These are phyloP conservation scores for Trematosphaeria pertusa DNA, from an alignment of 2,329 filamentous ascomycete genomes.

Conservation along the genomic window DNA sequence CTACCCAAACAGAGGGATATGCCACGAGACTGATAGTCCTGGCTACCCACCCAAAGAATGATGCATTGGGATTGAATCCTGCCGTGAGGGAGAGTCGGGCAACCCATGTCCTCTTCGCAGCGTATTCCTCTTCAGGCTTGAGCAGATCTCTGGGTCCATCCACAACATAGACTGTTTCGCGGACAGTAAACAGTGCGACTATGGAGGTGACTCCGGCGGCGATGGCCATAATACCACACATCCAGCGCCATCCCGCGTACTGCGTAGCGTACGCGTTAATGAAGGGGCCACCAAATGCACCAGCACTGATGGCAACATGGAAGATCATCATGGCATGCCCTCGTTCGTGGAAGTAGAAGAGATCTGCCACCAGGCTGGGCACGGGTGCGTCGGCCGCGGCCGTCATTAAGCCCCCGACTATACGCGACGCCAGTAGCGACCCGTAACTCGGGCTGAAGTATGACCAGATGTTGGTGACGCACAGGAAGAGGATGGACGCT, in stretches of 20 bases:
- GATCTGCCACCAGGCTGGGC: slow-evolving; percentile 57
- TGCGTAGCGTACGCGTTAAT: slow-evolving; percentile 44
- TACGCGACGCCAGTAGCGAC: slow-evolving; percentile 56
- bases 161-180: not conserved
- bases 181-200: not conserved
- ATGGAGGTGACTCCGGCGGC: slow-evolving; percentile 37
- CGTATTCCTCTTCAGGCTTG: slow-evolving; percentile 3
- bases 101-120: not conserved
- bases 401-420: slow-evolving; percentile 59
- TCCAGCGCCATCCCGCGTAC: slow-evolving; percentile 50
- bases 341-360: slow-evolving; percentile 56
- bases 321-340: slow-evolving; percentile 49
- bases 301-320: slow-evolving; percentile 51
- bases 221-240: slow-evolving; percentile 50
- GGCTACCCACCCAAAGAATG: slow-evolving; percentile 3
- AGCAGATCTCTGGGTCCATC: slow-evolving; percentile 1
- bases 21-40: slow-evolving; percentile 1
- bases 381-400: slow-evolving; percentile 61
- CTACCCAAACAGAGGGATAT: slow-evolving; percentile 3
- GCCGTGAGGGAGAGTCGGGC: slow-evolving; percentile 2
- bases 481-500: slow-evolving; percentile 55
- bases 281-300: slow-evolving; percentile 48
- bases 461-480: slow-evolving; percentile 58
- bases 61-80: slow-evolving; percentile 1
- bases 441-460: slow-evolving; percentile 52